These are phyloP conservation scores for Luzula sylvatica DNA, from an alignment of 176 grass and related monocot genomes.

Conservation along the genomic window DNA sequence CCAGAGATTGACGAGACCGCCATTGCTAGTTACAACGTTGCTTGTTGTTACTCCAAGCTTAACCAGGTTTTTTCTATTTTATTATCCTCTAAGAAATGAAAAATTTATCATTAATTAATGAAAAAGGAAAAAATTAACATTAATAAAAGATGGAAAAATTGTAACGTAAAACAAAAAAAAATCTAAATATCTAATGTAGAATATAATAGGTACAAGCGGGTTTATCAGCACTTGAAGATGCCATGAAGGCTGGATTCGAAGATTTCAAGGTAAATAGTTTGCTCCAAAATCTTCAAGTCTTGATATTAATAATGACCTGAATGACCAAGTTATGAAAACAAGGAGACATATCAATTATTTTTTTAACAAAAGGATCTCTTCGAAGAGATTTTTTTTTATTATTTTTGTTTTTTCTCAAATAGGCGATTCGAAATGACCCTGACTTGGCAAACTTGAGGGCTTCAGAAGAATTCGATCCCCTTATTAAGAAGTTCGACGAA, in stretches of 20 bases:
- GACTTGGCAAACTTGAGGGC: constrained; percentile 67
- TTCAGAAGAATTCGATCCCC: constrained; percentile 35
- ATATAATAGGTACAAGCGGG: constrained; percentile 56
- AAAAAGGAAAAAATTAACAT: too few species aligned
- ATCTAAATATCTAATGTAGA: constrained; percentile 1
- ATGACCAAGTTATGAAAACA: neutral
- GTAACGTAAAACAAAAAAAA: neutral
- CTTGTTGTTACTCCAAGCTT: constrained; percentile 91
- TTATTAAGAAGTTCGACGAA: constrained; percentile 85
- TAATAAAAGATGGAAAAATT: neutral
- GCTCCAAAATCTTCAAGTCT: constrained; percentile 3
- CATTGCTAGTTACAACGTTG: constrained; percentile 88
- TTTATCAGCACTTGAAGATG: constrained; percentile 83
- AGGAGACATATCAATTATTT: neutral
- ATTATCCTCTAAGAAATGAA: neutral
- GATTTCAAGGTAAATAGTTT: constrained; percentile 61
- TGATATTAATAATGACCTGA: neutral
- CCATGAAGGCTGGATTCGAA: constrained; percentile 69
- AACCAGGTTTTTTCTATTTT: constrained; percentile 39
- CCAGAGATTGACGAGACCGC: constrained; percentile 53
- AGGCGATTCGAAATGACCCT: constrained; percentile 67
- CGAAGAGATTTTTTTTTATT: neutral
- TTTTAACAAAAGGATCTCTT: neutral
- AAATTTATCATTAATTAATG: too few species aligned
- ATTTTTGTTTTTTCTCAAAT: constrained; percentile 13